Base-by-base conservation (phyloP, 2,329 filamentous ascomycete species). In the Pseudonectria buxi region DNA sequence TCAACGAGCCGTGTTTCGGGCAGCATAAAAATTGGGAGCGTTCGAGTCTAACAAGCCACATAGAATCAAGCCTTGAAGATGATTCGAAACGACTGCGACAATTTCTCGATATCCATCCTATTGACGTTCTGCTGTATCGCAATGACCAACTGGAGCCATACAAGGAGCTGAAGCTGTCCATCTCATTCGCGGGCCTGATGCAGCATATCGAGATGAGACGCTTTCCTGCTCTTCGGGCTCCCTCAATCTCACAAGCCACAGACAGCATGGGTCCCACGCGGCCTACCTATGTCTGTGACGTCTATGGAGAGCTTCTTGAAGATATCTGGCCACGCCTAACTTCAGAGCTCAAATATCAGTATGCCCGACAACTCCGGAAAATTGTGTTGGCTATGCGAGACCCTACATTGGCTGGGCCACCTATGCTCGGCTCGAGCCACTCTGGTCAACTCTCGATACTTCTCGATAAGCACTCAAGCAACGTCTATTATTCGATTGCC, bases 401-500 rank as follows among this genome's bases (percentile, higher is more conserved):
- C 11, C 33, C 30, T 3, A 29, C 14, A 3, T 37, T 15, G n/a
- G 12, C 7, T 7, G 13, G 26, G 4, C 9, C 14, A 3, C 16
- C n/a, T 5, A 30, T 32, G n/a, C 25, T 53, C n/a, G 45, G 54
- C 7, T 46, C 52, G 5, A 46, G 39, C 3, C n/a, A 18, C 3
- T 35, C 41, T 3, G 46, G 43, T 6, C 13, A 28, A 7, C 51
- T 46, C 32, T 48, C 41, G 6, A 34, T 59, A 3, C 28, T 59
- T 4, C 32, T 57, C 6, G 54, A 59, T 30, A 50, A 50, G 32
- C 53, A 57, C 26, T 34, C 38, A 10, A 39, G 39, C 0, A 50
- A 48, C 26, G 57, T 53, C 2, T 54, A 58, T 35, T 59, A 53
- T 41, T 49, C 50, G 2, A 45, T 59, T 10, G 46, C 49, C 5